phyloP scores from a whole-genome alignment of 805 yeast species.

The Lipomyces japonicus region DNA sequence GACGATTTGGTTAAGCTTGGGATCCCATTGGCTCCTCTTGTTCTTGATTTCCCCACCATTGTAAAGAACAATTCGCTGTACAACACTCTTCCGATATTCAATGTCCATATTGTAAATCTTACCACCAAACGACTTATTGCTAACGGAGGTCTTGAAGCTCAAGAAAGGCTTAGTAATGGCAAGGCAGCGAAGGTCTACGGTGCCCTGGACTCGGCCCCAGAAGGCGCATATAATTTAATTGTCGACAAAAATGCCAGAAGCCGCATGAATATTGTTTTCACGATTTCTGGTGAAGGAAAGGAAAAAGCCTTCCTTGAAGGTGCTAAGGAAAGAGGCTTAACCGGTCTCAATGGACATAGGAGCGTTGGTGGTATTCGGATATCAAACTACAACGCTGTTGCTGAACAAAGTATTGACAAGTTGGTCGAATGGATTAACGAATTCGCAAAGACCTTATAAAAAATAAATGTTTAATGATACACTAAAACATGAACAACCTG shows the following conservation, averaged over 20 bases:
- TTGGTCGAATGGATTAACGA: constrained; percentile 55
- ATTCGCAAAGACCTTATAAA: constrained; percentile 48
- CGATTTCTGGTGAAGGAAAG: constrained; percentile 53
- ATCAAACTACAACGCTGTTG: constrained; percentile 80
- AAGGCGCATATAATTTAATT: constrained; percentile 55
- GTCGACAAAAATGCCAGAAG: constrained; percentile 67
- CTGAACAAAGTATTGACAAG: constrained; percentile 53
- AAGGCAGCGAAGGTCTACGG: constrained; percentile 66
- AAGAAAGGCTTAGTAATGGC: constrained; percentile 51
- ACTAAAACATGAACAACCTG: not conserved
- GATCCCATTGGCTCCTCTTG: constrained; percentile 83
- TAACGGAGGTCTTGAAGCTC: constrained; percentile 68
- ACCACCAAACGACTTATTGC: constrained; percentile 61
- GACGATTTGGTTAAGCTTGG: constrained; percentile 55
- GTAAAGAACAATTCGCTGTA: constrained; percentile 88
- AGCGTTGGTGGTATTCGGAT: constrained; percentile 97
- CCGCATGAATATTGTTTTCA: constrained; percentile 91
- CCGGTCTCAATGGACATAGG: constrained; percentile 91
- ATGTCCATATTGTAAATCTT: constrained; percentile 77
- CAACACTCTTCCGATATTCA: constrained; percentile 93
- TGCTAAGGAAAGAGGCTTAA: constrained; percentile 57
- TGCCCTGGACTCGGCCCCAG: constrained; percentile 63
- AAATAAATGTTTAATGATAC: not conserved
- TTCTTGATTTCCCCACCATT: constrained; percentile 80
- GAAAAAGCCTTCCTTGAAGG: constrained; percentile 68